These are phyloP conservation scores for Nakazawaea laoshanensis DNA, from an alignment of 805 yeast genomes.

Conservation along the genomic window DNA sequence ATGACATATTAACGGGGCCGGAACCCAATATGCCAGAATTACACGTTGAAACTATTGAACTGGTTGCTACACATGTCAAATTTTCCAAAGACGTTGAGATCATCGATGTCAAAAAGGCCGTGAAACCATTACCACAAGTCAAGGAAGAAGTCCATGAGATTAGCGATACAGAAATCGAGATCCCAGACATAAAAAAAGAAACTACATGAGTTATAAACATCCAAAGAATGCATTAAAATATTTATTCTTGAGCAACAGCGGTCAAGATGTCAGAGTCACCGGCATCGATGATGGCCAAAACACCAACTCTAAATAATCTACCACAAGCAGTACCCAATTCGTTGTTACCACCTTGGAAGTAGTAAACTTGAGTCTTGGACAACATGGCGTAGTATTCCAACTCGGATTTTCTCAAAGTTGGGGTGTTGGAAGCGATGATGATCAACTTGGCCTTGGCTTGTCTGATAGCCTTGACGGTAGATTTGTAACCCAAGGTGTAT, in stretches of 20 bases:
- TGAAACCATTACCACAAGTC: slow-evolving; percentile 12
- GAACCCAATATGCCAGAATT: slow-evolving; percentile 68
- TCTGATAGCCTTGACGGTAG: slow-evolving; percentile 96
- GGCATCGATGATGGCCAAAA: slow-evolving; percentile 90
- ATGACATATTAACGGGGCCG: slow-evolving; percentile 58
- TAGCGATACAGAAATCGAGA: too few relatives aligned
- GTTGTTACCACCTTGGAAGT: slow-evolving; percentile 99
- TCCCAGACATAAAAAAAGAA: too few relatives aligned
- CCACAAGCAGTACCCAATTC: slow-evolving; percentile 99
- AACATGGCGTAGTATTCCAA: slow-evolving; percentile 99
- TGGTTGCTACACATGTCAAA: slow-evolving; percentile 46
- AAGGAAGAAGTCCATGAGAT: too few relatives aligned
- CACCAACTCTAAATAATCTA: slow-evolving; percentile 99
- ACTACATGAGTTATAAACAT: too few relatives aligned
- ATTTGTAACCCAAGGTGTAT: slow-evolving; percentile 99
- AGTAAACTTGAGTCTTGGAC: slow-evolving; percentile 94
- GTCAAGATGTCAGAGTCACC: slow-evolving; percentile 99
- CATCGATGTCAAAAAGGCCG: slow-evolving; percentile 28
- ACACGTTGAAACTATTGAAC: slow-evolving; percentile 58
- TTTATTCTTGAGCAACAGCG: slow-evolving; percentile 28
- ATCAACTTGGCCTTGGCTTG: slow-evolving; percentile 98
- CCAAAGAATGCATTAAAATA: background rate
- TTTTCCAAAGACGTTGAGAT: slow-evolving; percentile 55
- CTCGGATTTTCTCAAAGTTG: slow-evolving; percentile 99
- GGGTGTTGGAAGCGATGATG: slow-evolving; percentile 98